A percentile compares a stretch with the other conserved stretches of the same genome.
phyloP scores from a whole-genome alignment of 2,329 filamentous ascomycete genomes.

The Oidium heveae region DNA sequence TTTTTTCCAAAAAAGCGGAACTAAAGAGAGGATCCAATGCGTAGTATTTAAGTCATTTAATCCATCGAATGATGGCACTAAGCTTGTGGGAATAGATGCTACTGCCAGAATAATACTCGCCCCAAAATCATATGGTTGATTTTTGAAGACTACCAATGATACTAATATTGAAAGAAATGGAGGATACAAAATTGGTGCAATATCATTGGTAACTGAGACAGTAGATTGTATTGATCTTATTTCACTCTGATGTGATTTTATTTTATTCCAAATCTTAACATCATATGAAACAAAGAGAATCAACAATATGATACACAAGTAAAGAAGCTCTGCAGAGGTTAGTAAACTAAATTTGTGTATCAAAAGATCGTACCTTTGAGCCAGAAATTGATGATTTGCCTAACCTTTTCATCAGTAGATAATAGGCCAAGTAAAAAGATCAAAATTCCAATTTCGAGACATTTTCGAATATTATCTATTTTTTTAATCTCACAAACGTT shows the following conservation, averaged over 20 bases:
- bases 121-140: slow-evolving; percentile 35
- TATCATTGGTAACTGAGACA: slow-evolving; percentile 62
- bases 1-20: slow-evolving; percentile 27
- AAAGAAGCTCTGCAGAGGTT: slow-evolving; percentile 11
- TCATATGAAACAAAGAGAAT: slow-evolving; percentile 29
- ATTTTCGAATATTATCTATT: slow-evolving; percentile 12
- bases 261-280: slow-evolving; percentile 26
- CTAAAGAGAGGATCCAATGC: slow-evolving; percentile 58
- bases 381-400: slow-evolving; percentile 21
- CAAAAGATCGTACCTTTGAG: slow-evolving; percentile 20
- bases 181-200: slow-evolving; percentile 75
- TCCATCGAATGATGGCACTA: slow-evolving; percentile 37
- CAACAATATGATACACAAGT: slow-evolving; percentile 12
- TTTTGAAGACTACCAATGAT: slow-evolving; percentile 43
- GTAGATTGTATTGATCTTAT: slow-evolving; percentile 14
- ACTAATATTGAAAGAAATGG: slow-evolving; percentile 51
- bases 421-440: slow-evolving; percentile 23
- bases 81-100: slow-evolving; percentile 44
- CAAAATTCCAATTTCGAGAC: slow-evolving; percentile 26
- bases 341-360: slow-evolving; percentile 2
- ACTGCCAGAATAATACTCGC: slow-evolving; percentile 66
- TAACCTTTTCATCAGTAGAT: slow-evolving; percentile 18
- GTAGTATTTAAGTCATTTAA: slow-evolving; percentile 32
- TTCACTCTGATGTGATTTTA: slow-evolving; percentile 7
- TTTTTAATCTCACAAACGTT: no score